phyloP scores from a whole-genome alignment of 805 yeast species.

The Spathaspora boniae region DNA sequence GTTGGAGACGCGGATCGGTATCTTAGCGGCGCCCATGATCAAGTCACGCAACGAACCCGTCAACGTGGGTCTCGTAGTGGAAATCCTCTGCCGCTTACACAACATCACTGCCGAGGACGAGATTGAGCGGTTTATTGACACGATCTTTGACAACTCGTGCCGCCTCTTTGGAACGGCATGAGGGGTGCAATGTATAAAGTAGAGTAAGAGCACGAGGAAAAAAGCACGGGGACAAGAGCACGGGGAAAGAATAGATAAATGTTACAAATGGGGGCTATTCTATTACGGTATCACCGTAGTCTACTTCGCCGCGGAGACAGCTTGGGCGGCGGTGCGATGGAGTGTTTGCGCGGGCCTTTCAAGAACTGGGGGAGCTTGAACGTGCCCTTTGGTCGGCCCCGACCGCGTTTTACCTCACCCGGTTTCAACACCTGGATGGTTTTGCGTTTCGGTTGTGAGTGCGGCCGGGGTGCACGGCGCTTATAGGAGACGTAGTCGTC shows the following conservation, averaged over 20 bases:
- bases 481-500: slow-evolving; percentile 1
- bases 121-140: slow-evolving; percentile 30
- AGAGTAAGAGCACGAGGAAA: background rate
- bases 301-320: background rate
- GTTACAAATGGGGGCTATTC: no score
- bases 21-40: slow-evolving; percentile 48
- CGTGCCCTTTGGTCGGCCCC: slow-evolving; percentile 13
- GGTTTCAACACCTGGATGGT: slow-evolving; percentile 6
- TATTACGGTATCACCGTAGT: background rate
- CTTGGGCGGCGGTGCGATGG: background rate
- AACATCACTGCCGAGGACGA: slow-evolving; percentile 25
- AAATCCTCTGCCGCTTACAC: slow-evolving; percentile 32
- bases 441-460: slow-evolving; percentile 7
- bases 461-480: slow-evolving; percentile 1
- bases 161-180: slow-evolving; percentile 20
- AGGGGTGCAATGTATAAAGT: background rate
- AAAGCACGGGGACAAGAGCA: no score
- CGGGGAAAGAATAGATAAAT: no score
- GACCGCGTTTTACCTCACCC: slow-evolving; percentile 5
- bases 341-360: background rate
- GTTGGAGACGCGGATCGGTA: slow-evolving; percentile 17
- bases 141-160: slow-evolving; percentile 33
- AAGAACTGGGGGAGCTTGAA: slow-evolving; percentile 6
- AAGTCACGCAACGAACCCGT: slow-evolving; percentile 94
- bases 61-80: slow-evolving; percentile 74